phyloP scores from a whole-genome alignment of 345 rosid genomes.

The Mangifera indica region DNA sequence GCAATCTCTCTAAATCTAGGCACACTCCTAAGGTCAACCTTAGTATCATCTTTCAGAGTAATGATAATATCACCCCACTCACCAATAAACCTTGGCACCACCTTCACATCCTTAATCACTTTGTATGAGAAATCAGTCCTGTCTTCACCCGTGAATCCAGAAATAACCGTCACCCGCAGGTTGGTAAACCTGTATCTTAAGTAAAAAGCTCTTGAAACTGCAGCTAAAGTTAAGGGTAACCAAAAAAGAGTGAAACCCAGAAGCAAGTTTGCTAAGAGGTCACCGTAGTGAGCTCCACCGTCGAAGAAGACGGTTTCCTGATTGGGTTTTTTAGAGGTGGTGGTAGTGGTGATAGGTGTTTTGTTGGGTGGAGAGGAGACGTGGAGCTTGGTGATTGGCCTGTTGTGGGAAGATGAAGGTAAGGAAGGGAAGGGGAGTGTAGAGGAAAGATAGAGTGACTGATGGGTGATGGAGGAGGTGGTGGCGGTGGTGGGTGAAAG shows the following conservation, averaged over 20 bases:
- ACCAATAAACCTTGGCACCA: slow-evolving; percentile 88
- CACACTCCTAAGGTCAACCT: slow-evolving; percentile 81
- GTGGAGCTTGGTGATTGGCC: slow-evolving; percentile 41
- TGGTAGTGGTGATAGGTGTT: slow-evolving; percentile 24
- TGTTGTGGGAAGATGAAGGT: slow-evolving; percentile 11
- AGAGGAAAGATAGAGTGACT: slow-evolving; percentile 20
- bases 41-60: slow-evolving; percentile 72
- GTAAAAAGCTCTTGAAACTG: slow-evolving; percentile 76
- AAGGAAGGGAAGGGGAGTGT: slow-evolving; percentile 23
- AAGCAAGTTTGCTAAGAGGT: slow-evolving; percentile 71
- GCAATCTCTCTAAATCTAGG: slow-evolving; percentile 92
- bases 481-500: slow-evolving; percentile 24
- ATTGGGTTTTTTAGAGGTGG: slow-evolving; percentile 30
- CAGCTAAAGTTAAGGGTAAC: slow-evolving; percentile 91
- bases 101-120: slow-evolving; percentile 85
- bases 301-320: slow-evolving; percentile 78
- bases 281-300: slow-evolving; percentile 95
- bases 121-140: slow-evolving; percentile 89
- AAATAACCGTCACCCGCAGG: slow-evolving; percentile 87
- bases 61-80: slow-evolving; percentile 94
- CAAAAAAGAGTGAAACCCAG: slow-evolving; percentile 86
- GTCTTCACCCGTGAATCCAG: slow-evolving; percentile 80
- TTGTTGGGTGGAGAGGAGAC: slow-evolving; percentile 56
- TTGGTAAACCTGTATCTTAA: slow-evolving; percentile 89
- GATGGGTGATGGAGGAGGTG: slow-evolving; percentile 23